phyloP scores from a whole-genome alignment of 2,329 filamentous ascomycete species.

The Fusarium pseudograminearum region DNA sequence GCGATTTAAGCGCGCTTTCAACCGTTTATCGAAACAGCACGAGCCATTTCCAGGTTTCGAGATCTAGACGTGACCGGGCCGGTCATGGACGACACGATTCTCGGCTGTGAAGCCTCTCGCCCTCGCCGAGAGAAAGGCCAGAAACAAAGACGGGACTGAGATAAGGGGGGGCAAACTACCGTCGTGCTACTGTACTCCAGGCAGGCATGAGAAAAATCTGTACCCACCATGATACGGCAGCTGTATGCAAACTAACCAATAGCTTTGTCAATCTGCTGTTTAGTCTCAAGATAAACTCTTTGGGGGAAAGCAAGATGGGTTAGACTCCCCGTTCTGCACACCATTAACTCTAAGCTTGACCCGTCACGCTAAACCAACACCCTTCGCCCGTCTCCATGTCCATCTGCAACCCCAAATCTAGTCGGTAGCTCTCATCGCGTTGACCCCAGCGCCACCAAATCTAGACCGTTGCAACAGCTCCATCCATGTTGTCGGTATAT shows the following conservation, averaged over 20 bases:
- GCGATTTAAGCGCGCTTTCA: slow-evolving; percentile 28
- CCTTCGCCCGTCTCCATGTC: slow-evolving; percentile 18
- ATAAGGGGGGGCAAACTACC: slow-evolving; percentile 31
- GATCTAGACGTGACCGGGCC: slow-evolving; percentile 29
- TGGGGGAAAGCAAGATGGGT: slow-evolving; percentile 22
- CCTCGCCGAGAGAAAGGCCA: slow-evolving; percentile 29
- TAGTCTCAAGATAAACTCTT: slow-evolving; percentile 35
- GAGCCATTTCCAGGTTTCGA: slow-evolving; percentile 16
- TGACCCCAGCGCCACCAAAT: slow-evolving; percentile 32
- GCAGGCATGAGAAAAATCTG: slow-evolving; percentile 32
- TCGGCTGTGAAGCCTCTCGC: slow-evolving; percentile 25
- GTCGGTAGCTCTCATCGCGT: background rate
- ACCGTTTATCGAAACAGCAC: slow-evolving; percentile 17
- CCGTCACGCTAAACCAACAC: slow-evolving; percentile 3
- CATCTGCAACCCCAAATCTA: slow-evolving; percentile 19
- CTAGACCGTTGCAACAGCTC: slow-evolving; percentile 29
- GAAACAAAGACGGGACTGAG: slow-evolving; percentile 31
- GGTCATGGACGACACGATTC: slow-evolving; percentile 12
- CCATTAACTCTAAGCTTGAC: slow-evolving; percentile 21
- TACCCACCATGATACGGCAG: slow-evolving; percentile 33
- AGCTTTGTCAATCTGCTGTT: background rate
- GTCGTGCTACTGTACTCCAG: slow-evolving; percentile 7
- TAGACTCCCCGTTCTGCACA: slow-evolving; percentile 40
- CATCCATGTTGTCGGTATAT: slow-evolving; percentile 20
- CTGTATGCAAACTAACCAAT: slow-evolving; percentile 16